phyloP scores from a whole-genome alignment of 148 eudicot genomes.

The Cornus florida region DNA sequence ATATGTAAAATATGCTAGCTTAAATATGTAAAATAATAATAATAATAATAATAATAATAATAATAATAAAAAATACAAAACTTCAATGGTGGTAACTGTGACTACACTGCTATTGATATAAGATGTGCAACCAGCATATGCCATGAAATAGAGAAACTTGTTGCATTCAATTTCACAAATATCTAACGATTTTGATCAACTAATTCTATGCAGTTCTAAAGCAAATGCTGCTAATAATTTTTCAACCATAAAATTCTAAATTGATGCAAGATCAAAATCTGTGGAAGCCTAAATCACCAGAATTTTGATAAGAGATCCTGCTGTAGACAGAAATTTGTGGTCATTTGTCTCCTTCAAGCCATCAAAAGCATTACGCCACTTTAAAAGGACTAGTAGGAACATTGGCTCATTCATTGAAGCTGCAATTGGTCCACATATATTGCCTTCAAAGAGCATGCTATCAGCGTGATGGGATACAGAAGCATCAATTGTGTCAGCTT shows the following conservation, averaged over 20 bases:
- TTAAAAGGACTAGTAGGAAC: conserved; percentile 72
- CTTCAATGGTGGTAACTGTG: too few relatives aligned
- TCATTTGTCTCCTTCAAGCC: conserved; percentile 87
- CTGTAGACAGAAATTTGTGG: conserved; percentile 74
- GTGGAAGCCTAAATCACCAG: conserved; percentile 52
- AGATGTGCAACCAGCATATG: too few relatives aligned
- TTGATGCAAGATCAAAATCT: conserved; percentile 2
- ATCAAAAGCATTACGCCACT: conserved; percentile 89
- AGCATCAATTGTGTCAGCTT: conserved; percentile 36
- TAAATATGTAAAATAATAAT: too few relatives aligned
- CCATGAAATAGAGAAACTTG: too few relatives aligned
- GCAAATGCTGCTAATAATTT: background rate
- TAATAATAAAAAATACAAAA: too few relatives aligned
- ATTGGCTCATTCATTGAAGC: conserved; percentile 83
- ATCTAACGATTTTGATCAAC: background rate
- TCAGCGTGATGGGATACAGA: conserved; percentile 39
- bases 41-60: too few relatives aligned
- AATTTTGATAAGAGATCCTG: conserved; percentile 85
- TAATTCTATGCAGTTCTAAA: background rate
- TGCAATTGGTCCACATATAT: conserved; percentile 84
- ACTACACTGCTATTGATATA: too few relatives aligned
- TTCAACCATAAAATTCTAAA: background rate
- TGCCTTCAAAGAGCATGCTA: conserved; percentile 64
- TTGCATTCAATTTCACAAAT: background rate
- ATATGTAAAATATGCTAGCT: too few relatives aligned